Evolutionary conservation across 1,284 basidiomycete genomes (phyloP), one percentile per base, ranked within the genome.

Genomic region (Porogramme epimiltina): DNA sequence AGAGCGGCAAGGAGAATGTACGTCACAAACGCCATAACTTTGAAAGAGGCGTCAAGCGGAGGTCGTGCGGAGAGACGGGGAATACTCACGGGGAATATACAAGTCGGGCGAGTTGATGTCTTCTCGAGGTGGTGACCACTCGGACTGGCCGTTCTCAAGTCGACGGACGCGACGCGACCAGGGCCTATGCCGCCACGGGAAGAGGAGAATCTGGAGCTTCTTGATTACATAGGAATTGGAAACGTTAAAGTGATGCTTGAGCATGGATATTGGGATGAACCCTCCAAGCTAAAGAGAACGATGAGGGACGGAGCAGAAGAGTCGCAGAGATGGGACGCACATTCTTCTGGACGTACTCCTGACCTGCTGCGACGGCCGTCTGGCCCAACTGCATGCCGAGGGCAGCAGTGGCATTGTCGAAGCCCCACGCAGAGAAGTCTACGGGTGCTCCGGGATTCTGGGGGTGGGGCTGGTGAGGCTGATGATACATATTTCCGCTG

Each of bases 191-290:
- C 87, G 74, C 97, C 97, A 99, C 0, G 97, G 97, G 63, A 98
- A 98, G 38, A 98, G 76, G n/a, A 99, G 78, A 23, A 99, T 77
- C 16, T 84, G 83, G 3, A 99, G 76, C 69, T 99, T 99, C 65
- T 84, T 82, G 33, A 98, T 85, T 42, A 99, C 96, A 68, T 99
- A 99, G 2, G 87, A 89, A 69, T 98, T 98, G 20, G 93, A 95
- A 15, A 99, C 97, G 68, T 98, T 95, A 73, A 98, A 98, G 65
- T 94, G 91, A 65, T 95, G 89, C 68, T 98, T 98, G 52, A 98
- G 78, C 36, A 87, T 79, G 15, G 85, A 79, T 16, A 89, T 73
- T 2, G 93, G 93, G 56, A 91, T 77, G 47, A 93, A 77, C 9
- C 88, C 83, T 13, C 88, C 88, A 61, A 95, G 87, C 93, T 95